Percentiles rank a stretch among this genome's conserved stretches.
These are phyloP conservation scores for Volutella citrinella DNA, from an alignment of 2,329 filamentous ascomycete species.

Conservation along the genomic window DNA sequence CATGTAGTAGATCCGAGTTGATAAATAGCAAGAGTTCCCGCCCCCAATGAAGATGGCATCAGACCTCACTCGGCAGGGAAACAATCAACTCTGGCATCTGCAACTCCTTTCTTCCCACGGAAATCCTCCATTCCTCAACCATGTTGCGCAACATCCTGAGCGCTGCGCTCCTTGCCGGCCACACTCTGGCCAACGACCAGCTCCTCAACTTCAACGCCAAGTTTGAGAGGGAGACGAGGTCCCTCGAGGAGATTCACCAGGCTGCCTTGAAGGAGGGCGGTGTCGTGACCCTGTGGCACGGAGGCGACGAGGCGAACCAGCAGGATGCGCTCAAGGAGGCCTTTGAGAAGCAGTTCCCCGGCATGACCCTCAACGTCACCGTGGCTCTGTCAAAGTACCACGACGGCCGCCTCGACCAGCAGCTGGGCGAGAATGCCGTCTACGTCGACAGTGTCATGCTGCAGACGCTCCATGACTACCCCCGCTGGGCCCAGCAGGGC, in stretches of 20 bases:
- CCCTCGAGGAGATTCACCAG: constrained; percentile 47
- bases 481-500: constrained; percentile 47
- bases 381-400: constrained; percentile 57
- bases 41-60: no score
- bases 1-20: no score
- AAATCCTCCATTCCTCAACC: background rate
- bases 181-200: constrained; percentile 19
- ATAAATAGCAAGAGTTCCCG: no score
- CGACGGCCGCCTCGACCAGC: constrained; percentile 43
- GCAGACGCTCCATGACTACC: constrained; percentile 51
- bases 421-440: constrained; percentile 34
- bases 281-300: constrained; percentile 45
- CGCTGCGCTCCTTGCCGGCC: constrained; percentile 8
- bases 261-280: constrained; percentile 47
- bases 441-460: constrained; percentile 40
- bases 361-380: constrained; percentile 50
- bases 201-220: constrained; percentile 21
- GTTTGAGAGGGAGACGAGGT: constrained; percentile 38
- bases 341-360: constrained; percentile 47
- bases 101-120: background rate
- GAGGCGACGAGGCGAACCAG: constrained; percentile 44
- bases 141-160: constrained; percentile 12
- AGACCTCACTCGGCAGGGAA: no score
- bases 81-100: no score
- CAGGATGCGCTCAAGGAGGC: constrained; percentile 37